Conservation (phyloP, 192 early-diverging fungal species). For the Coemansia sp. region DNA sequence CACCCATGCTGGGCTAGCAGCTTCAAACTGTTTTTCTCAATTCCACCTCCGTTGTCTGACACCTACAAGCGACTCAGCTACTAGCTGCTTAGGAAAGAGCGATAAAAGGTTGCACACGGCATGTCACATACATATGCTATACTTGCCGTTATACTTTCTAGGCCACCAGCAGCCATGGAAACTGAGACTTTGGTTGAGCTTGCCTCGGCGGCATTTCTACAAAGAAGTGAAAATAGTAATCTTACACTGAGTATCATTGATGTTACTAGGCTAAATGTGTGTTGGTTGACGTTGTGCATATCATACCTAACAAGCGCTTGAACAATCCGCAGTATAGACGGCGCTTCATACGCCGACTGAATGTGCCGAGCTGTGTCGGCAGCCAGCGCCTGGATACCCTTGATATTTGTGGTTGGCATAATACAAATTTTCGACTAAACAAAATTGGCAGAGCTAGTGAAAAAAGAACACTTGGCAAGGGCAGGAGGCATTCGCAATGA, state of each 20-base stretch:
- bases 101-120: not conserved
- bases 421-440: not conserved
- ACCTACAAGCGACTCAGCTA: constrained; percentile 16
- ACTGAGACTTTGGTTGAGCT: constrained; percentile 26
- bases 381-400: constrained; percentile 7
- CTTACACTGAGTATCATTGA: not conserved
- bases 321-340: constrained; percentile 28
- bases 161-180: constrained; percentile 9
- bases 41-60: constrained; percentile 33
- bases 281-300: not conserved
- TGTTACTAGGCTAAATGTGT: not conserved
- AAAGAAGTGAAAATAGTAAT: not conserved
- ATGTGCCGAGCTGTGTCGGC: constrained; percentile 24
- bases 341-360: constrained; percentile 35
- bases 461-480: not conserved
- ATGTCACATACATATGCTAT: not conserved
- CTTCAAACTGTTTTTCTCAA: constrained; percentile 7
- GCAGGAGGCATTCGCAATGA: not conserved
- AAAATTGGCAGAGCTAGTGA: not conserved
- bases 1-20: constrained; percentile 28
- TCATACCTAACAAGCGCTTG: constrained; percentile 37
- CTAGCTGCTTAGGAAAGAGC: not conserved
- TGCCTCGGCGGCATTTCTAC: constrained; percentile 29
- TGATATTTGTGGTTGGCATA: constrained; percentile 1
- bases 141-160: constrained; percentile 40